Evolutionary conservation across 192 early-diverging fungal genomes (phyloP), one percentile per base, ranked within the genome.

Genomic region (Gaertneriomyces sp.): DNA sequence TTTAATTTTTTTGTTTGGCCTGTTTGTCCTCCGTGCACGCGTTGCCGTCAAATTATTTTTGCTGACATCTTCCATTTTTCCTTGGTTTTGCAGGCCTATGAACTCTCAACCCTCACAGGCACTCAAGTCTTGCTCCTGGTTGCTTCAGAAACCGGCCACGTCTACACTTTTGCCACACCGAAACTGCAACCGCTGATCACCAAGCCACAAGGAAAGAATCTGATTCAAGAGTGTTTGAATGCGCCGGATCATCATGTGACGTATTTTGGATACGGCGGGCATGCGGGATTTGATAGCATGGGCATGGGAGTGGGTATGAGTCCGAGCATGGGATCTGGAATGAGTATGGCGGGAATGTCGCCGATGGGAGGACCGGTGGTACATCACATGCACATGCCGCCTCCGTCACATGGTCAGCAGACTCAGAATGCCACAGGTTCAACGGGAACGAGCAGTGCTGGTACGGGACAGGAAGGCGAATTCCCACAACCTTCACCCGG

Each of bases 141-240:
- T 12, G 94, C 93, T 44, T 94, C 92, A 7, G 94, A 96, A 74
- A 95, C 93, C 49, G 94, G 94, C 20, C 88, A 94, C 45, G 93
- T 96, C 8, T 95, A 95, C 76, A 95, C 92, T 12, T 95, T 94
- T 73, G 93, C 94, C 6, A 96, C 94, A 20, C 89, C 89, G 42
- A 94, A 93, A 77, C 82, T 96, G 52, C 92, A 94, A 74, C 92
- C 93, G 7, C 81, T 96, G 19, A 92, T 96, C 61, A 92, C 92
- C 19, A 90, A 93, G 75, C 77, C 89, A 8, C 90, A 95, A 66
- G 94, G 92, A 53, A 94, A 95, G 74, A 91, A 90, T 61, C 79
- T 95, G 50, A 96, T 96, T 73, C 94, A 96, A 73, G 79, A 85
- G 5, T 96, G 94, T 71, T 79, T 96, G 59, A 93, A 93, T 77